Base-by-base conservation (phyloP, 441 rosid genomes). In the Eutrema salsugineum region DNA sequence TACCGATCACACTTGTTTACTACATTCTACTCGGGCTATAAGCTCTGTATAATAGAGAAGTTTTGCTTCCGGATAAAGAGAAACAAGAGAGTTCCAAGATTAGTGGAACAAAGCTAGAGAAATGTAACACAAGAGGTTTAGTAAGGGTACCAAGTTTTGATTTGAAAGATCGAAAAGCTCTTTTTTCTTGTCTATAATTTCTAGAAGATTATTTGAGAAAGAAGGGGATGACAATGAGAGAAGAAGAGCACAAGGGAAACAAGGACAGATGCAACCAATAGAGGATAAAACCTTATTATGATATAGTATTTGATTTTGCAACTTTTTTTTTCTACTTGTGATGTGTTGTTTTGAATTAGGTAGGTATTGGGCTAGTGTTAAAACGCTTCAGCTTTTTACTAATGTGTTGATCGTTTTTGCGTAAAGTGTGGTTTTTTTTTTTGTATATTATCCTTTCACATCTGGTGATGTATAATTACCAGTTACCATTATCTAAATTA, bases 1-100 rank as follows among this genome's bases (percentile, higher is more conserved):
- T 90, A 75, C 98, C 98, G 22, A 85, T 92, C 54, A 87, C 96
- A 27, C 76, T 92, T 63, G 81, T 87, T 59, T 92, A 92, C 72
- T 90, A 92, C 35, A 74, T 90, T 62, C 84, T 87, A 55, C 93
- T 92, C 27, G 98, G 91, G 55, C 71, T 92, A 36, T 90, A 83
- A 80, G 49, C 50, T 63, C 14, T 6, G 16, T 14, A 11, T 14
- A 11, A n/a, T 32, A 35, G 55, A 33, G 14, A 43, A 17, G 43
- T 42, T 56, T 30, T 68, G 64, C 44, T 32, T 36, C 16, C 17
- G 46, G 27, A 24, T 24, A 58, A 71, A 68, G 72, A 61, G 28
- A 68, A 69, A 22, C 49, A 58, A 48, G 16, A 60, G 10, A 66
- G n/a, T 40, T 51, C 14, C 44, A 65, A 48, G 17, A 24, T 55